Percentiles rank a stretch among this genome's conserved stretches.
phyloP scores from a whole-genome alignment of 805 yeast species.

The Candida ovalis region DNA sequence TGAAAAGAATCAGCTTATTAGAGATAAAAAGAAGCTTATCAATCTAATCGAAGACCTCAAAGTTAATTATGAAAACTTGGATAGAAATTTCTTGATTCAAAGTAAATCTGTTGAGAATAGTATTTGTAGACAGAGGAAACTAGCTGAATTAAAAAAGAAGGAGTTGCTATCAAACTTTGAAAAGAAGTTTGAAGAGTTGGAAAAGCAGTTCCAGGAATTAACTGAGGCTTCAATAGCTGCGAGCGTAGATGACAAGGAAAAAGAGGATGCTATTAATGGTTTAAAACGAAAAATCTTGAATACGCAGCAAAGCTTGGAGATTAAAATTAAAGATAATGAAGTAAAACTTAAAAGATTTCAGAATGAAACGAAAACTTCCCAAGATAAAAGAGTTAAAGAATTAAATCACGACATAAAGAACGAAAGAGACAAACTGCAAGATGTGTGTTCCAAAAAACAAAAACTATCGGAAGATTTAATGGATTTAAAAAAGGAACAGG shows the following conservation, averaged over 20 bases:
- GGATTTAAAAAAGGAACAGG: constrained; percentile 1
- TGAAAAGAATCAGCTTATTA: constrained; percentile 18
- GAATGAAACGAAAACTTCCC: constrained; percentile 2
- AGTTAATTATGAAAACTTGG: constrained; percentile 16
- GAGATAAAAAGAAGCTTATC: constrained; percentile 18
- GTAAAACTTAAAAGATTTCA: constrained; percentile 6
- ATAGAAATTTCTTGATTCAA: constrained; percentile 17
- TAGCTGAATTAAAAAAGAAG: constrained; percentile 33
- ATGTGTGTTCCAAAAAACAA: too few relatives aligned
- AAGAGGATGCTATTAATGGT: constrained; percentile 23
- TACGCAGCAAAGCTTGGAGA: constrained; percentile 23
- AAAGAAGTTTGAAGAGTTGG: constrained; percentile 19
- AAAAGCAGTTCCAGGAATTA: constrained; percentile 16
- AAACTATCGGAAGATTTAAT: not conserved
- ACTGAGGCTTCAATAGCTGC: constrained; percentile 26
- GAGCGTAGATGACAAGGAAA: constrained; percentile 28
- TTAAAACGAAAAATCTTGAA: constrained; percentile 27
- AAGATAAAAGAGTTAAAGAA: not conserved
- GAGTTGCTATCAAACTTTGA: constrained; percentile 19
- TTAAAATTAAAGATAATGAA: constrained; percentile 5
- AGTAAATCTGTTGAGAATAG: constrained; percentile 16
- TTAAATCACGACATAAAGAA: constrained; percentile 4
- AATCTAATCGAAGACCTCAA: constrained; percentile 13
- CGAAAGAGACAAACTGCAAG: constrained; percentile 1
- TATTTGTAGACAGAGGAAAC: constrained; percentile 23